Evolutionary conservation across 305 asterid genomes (phyloP).

Genomic region (Fraxinus ornus): DNA sequence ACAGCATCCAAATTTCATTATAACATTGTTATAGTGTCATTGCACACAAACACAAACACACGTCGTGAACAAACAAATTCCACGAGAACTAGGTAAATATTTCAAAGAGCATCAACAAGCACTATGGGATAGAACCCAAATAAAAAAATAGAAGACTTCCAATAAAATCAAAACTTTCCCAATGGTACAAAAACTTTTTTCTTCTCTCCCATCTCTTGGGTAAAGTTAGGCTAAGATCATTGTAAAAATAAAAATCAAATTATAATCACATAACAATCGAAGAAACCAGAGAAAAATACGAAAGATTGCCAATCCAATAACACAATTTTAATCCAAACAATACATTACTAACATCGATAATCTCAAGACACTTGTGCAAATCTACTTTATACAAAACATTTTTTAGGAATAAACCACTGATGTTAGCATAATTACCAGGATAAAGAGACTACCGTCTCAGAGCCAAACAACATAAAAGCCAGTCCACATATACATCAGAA

Average conservation of each 20-base stretch:
- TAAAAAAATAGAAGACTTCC: background rate
- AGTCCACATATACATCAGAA: background rate
- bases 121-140: background rate
- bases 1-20: background rate
- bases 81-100: background rate
- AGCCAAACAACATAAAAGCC: background rate
- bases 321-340: background rate
- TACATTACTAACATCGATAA: background rate
- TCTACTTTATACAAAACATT: background rate
- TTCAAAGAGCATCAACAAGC: background rate
- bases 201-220: background rate
- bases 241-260: background rate
- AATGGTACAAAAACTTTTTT: no score
- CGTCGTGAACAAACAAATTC: background rate
- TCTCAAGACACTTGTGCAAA: background rate
- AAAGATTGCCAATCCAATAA: background rate
- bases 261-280: background rate
- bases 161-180: background rate
- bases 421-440: background rate
- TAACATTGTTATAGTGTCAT: background rate
- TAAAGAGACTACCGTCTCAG: background rate
- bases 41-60: background rate
- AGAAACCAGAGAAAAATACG: background rate
- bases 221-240: background rate
- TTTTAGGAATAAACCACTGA: background rate